Conservation (phyloP, 2,329 filamentous ascomycete genomes). For the Venturiaceae sp. region DNA sequence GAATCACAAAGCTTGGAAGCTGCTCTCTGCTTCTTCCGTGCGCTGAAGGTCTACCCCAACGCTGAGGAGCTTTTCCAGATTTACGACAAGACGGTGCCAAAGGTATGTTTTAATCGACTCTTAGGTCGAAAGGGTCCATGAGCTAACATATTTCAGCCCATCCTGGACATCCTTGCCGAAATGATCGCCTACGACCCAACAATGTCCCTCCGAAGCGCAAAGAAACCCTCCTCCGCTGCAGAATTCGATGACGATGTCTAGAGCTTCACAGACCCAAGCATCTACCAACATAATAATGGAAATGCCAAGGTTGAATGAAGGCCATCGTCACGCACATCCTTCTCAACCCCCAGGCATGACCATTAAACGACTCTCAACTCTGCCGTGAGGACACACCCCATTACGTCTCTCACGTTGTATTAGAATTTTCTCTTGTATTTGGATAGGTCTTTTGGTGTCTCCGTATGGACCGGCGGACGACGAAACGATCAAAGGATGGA, state of each 20-base stretch:
- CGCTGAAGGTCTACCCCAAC: constrained; percentile 94
- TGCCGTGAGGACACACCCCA: too few relatives aligned
- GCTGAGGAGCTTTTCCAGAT: constrained; percentile 88
- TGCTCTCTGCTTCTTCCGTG: constrained; percentile 94
- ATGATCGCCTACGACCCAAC: constrained; percentile 87
- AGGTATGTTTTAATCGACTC: constrained; percentile 45
- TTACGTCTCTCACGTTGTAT: too few relatives aligned
- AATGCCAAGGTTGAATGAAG: too few relatives aligned
- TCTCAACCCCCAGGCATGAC: too few relatives aligned
- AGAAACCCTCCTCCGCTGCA: neutral
- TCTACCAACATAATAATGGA: neutral
- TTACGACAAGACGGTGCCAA: constrained; percentile 97
- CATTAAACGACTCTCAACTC: too few relatives aligned
- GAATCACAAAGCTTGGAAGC: constrained; percentile 67
- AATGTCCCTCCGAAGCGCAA: neutral
- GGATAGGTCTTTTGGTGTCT: too few relatives aligned
- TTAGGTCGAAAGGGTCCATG: neutral
- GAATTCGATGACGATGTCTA: constrained; percentile 6
- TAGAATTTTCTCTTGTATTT: too few relatives aligned
- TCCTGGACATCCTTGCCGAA: constrained; percentile 91
- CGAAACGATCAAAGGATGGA: too few relatives aligned
- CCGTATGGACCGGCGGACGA: neutral
- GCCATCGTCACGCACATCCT: too few relatives aligned
- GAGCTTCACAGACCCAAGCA: neutral
- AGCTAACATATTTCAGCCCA: constrained; percentile 46